A percentile compares a stretch with the other conserved stretches of the same genome.
Evolutionary conservation across 495 filamentous ascomycete genomes (phyloP).

Genomic region (Penicillium tannophilum): DNA sequence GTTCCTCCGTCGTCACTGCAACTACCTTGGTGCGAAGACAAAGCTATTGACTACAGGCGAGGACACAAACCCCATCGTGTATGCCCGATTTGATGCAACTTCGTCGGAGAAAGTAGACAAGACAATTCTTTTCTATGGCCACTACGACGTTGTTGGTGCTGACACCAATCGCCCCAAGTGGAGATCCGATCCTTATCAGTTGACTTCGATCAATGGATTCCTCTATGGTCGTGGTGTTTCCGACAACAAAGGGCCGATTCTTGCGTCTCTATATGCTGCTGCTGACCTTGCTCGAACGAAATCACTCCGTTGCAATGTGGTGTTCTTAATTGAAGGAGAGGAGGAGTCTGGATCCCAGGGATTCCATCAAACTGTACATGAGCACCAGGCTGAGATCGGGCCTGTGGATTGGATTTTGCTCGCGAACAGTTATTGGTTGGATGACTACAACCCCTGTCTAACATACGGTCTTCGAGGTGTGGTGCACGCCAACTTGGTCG

Average conservation of each 20-base stretch:
- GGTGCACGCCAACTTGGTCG: constrained; percentile 85
- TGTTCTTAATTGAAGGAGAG: constrained; percentile 95
- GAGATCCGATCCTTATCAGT: constrained; percentile 82
- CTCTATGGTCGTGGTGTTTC: constrained; percentile 95
- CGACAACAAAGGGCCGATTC: constrained; percentile 94
- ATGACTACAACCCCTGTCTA: constrained; percentile 91
- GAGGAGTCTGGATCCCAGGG: constrained; percentile 93
- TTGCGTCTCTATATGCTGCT: constrained; percentile 90
- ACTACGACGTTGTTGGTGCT: constrained; percentile 98
- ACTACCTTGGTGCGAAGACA: constrained; percentile 83
- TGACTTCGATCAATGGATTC: constrained; percentile 86
- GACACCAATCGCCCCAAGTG: constrained; percentile 76
- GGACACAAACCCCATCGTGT: constrained; percentile 84
- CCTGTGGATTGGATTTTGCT: constrained; percentile 89
- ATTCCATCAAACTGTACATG: constrained; percentile 76
- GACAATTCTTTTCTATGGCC: constrained; percentile 93
- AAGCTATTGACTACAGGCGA: constrained; percentile 77
- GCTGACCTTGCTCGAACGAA: constrained; percentile 82
- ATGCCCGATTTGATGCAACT: constrained; percentile 77
- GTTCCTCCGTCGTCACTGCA: constrained; percentile 85
- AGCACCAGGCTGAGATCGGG: constrained; percentile 82
- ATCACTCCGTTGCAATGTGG: constrained; percentile 76
- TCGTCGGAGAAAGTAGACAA: constrained; percentile 63
- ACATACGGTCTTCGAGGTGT: constrained; percentile 96
- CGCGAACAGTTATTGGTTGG: constrained; percentile 97